Evolutionary conservation across 345 rosid genomes (phyloP), one percentile per base, ranked within the genome.

Genomic region (Schrenkiella parvula): DNA sequence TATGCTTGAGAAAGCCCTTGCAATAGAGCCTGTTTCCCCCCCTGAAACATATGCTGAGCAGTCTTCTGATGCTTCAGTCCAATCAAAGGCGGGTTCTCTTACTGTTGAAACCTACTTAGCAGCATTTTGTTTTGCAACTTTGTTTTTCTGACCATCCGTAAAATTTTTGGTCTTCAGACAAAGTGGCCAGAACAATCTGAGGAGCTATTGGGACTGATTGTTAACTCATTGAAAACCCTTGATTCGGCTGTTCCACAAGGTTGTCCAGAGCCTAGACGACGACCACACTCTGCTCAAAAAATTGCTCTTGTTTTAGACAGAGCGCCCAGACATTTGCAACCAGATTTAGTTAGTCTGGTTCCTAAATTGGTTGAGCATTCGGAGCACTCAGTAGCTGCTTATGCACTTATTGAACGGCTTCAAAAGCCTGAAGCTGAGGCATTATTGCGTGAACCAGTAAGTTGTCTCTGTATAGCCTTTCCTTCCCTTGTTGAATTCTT

Each of bases 151-250:
- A 65, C 63, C 43, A 28, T 37, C 26, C 75, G 47, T 42, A 22
- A 68, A 38, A 64, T 26, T 18, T 21, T 77, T 32, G 64, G 61
- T 82, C 66, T 76, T 60, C 89, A 95, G 99, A 85, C 98, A 39
- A 92, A 92, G 84, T 90, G 98, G 97, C 96, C 96, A 1, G 98
- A 95, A 81, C 98, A 95, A 81, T 95, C 97, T 29, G 99, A 90
- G 87, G 99, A 95, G 86, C 92, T 95, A 31, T 72, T 95, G 61
- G 97, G 98, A 75, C 81, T 95, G 85, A 95, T 95, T 77, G 92
- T 95, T 13, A 90, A 95, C 80, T 95, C 98, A 58, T 83, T 95
- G 72, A 88, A 93, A 84, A 86, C 98, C 70, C 86, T 88, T 50
- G 99, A 95, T 70, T 96, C 97, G 78, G 95, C 90, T 77, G 95